Evolutionary conservation across 352 stramenopile genomes (phyloP).

Genomic region (Globisporangium megalacanthum): DNA sequence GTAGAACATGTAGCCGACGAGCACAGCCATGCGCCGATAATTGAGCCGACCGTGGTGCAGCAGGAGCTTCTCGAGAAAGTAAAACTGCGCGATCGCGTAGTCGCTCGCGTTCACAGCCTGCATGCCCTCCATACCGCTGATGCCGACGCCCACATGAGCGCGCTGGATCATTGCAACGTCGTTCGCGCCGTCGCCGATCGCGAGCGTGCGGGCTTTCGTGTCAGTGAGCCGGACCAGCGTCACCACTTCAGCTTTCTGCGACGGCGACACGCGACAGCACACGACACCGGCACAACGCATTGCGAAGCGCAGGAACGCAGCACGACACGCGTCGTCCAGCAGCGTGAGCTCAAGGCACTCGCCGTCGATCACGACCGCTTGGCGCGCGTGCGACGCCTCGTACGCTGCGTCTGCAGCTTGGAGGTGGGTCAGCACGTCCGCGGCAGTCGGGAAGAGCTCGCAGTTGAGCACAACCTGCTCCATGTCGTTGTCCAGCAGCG

Average conservation of each 20-base stretch:
- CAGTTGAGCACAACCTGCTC: slow-evolving; percentile 68
- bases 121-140: slow-evolving; percentile 89
- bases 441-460: slow-evolving; percentile 52
- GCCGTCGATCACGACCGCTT: slow-evolving; percentile 42
- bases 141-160: slow-evolving; percentile 88
- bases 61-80: slow-evolving; percentile 91
- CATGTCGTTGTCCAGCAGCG: slow-evolving; percentile 87
- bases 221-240: slow-evolving; percentile 49
- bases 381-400: not conserved
- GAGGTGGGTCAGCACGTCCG: slow-evolving; percentile 33
- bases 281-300: slow-evolving; percentile 75
- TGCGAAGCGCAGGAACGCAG: slow-evolving; percentile 36
- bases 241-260: slow-evolving; percentile 79
- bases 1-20: slow-evolving; percentile 97
- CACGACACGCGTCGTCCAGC: no score
- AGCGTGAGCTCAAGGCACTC: slow-evolving; percentile 27
- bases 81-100: slow-evolving; percentile 98
- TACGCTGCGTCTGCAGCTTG: slow-evolving; percentile 18
- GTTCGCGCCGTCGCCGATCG: slow-evolving; percentile 93
- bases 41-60: slow-evolving; percentile 97
- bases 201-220: slow-evolving; percentile 59
- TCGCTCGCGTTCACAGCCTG: slow-evolving; percentile 97
- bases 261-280: slow-evolving; percentile 77
- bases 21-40: slow-evolving; percentile 92
- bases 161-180: slow-evolving; percentile 94